Evolutionary conservation across 495 filamentous ascomycete genomes (phyloP).

Genomic region (Daldinia vernicosa): DNA sequence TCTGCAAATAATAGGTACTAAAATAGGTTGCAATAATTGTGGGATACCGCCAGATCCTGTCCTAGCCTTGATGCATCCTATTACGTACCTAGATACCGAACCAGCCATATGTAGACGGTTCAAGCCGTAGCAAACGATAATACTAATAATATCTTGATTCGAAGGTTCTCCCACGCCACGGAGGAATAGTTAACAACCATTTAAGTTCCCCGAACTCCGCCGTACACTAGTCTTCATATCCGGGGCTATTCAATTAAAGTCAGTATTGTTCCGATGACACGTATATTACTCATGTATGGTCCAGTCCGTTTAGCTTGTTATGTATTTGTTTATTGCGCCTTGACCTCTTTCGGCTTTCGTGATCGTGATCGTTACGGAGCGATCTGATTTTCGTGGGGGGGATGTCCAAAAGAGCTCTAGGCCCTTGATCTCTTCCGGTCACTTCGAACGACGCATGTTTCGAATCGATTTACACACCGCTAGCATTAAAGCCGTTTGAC

Average conservation of each 20-base stretch:
- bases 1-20: conserved; percentile 34
- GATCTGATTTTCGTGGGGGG: conserved; percentile 26
- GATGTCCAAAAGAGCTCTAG: conserved; percentile 14
- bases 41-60: conserved; percentile 21
- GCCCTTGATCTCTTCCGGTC: conserved; percentile 9
- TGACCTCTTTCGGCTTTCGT: conserved; percentile 31
- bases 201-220: conserved; percentile 23
- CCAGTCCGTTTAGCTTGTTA: background rate
- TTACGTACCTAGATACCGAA: background rate
- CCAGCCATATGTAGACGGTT: background rate
- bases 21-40: conserved; percentile 2
- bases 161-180: background rate
- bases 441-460: conserved; percentile 37
- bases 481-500: background rate
- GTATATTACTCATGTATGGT: background rate
- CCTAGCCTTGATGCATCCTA: background rate
- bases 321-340: conserved; percentile 12
- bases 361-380: conserved; percentile 38
- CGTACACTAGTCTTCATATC: background rate
- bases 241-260: background rate
- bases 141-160: background rate
- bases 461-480: conserved; percentile 16
- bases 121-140: background rate
- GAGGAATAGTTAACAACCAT: background rate
- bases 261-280: conserved; percentile 13